Percentiles rank a stretch among this genome's conserved stretches.
These are phyloP conservation scores for Rhododendron molle DNA, from an alignment of 148 eudicot species.

Conservation along the genomic window DNA sequence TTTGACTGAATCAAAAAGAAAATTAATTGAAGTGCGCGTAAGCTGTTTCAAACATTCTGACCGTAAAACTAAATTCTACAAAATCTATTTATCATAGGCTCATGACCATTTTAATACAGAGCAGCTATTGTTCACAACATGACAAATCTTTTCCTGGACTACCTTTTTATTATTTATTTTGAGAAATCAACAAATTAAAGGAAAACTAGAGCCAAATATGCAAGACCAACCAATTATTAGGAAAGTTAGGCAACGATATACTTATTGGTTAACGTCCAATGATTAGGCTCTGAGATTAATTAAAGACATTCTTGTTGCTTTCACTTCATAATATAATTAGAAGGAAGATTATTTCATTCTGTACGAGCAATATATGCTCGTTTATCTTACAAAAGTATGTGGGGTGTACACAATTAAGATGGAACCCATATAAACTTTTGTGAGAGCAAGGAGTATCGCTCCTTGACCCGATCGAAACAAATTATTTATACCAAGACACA, in stretches of 20 bases:
- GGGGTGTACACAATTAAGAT: too few species aligned
- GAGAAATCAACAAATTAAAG: background rate
- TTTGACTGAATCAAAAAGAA: background rate
- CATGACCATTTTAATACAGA: background rate
- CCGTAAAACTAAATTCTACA: too few species aligned
- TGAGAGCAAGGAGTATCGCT: too few species aligned
- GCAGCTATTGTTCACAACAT: background rate
- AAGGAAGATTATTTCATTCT: too few species aligned
- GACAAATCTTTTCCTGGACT: background rate
- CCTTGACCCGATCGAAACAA: too few species aligned
- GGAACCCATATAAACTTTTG: background rate
- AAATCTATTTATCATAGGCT: background rate
- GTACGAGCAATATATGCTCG: too few species aligned
- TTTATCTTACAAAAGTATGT: too few species aligned
- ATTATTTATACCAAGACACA: too few species aligned
- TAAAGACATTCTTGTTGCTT: background rate
- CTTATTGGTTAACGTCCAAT: background rate
- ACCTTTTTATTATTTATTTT: background rate
- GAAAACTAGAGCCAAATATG: too few species aligned
- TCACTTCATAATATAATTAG: background rate
- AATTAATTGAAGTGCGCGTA: background rate
- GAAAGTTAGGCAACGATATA: background rate
- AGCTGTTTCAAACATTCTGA: too few species aligned
- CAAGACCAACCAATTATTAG: background rate
- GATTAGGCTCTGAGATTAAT: background rate